These are phyloP conservation scores for Plasmodium blacklocki DNA, from an alignment of 169 alveolate species.

Conservation along the genomic window DNA sequence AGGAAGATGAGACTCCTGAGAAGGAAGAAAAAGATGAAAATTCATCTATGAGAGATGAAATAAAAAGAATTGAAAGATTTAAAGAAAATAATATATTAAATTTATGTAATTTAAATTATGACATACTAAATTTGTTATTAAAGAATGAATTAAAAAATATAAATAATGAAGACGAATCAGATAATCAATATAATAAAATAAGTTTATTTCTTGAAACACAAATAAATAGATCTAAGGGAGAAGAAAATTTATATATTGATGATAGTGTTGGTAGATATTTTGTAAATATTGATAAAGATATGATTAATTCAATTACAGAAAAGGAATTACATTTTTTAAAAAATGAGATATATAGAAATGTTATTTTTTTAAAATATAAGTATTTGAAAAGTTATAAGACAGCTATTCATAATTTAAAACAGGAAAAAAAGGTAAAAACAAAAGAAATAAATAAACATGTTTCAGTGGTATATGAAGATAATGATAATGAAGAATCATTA, in stretches of 20 bases:
- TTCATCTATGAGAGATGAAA: constrained; percentile 27
- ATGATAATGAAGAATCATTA: background rate
- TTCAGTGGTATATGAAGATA: constrained; percentile 52
- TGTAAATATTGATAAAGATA: constrained; percentile 7
- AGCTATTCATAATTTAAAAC: constrained; percentile 38
- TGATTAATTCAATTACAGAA: constrained; percentile 36
- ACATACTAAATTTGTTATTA: constrained; percentile 21
- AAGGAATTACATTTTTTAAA: constrained; percentile 44
- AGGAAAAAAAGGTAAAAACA: constrained; percentile 19
- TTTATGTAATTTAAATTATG: constrained; percentile 65
- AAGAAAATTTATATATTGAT: constrained; percentile 30
- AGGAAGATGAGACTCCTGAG: background rate
- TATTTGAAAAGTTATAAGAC: constrained; percentile 33
- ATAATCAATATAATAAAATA: constrained; percentile 30
- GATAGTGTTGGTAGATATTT: constrained; percentile 66
- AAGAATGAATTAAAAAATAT: constrained; percentile 16
- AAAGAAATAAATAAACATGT: constrained; percentile 65
- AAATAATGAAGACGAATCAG: constrained; percentile 12
- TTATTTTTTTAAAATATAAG: constrained; percentile 45
- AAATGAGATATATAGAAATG: constrained; percentile 34
- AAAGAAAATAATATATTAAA: constrained; percentile 31
- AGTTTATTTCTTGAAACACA: constrained; percentile 47
- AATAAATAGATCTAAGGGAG: background rate
- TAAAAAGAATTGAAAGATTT: constrained; percentile 30
- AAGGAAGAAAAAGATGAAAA: background rate